Conservation (phyloP, 2,329 filamentous ascomycete species). For the Cytospora paraplurivora region DNA sequence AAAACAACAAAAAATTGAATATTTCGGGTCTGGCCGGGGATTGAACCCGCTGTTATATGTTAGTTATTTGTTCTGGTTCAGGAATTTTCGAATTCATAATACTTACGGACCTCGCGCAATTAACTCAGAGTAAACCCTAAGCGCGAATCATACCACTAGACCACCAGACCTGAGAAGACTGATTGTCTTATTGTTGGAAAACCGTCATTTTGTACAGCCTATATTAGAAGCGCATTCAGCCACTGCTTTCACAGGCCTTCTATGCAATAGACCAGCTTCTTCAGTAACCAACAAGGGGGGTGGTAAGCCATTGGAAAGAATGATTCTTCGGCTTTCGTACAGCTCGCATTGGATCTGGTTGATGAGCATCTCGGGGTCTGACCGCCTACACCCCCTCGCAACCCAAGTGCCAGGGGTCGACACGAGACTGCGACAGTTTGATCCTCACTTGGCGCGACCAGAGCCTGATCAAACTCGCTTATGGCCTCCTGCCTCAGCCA, state of each 20-base stretch:
- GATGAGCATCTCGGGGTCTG: neutral
- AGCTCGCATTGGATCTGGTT: neutral
- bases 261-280: too few relatives aligned
- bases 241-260: neutral
- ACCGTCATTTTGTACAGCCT: accelerated
- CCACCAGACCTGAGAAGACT: conserved; percentile 11
- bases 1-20: too few relatives aligned
- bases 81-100: too few relatives aligned
- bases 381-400: too few relatives aligned
- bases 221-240: neutral
- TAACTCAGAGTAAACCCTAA: conserved; percentile 18
- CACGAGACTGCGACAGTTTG: conserved; percentile 20
- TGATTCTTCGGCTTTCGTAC: too few relatives aligned
- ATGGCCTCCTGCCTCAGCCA: neutral
- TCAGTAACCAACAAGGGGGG: too few relatives aligned
- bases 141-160: conserved; percentile 24
- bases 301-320: too few relatives aligned
- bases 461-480: conserved; percentile 15
- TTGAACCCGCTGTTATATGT: conserved; percentile 7
- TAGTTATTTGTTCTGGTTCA: too few relatives aligned
- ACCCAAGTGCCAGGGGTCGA: neutral
- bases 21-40: conserved; percentile 20
- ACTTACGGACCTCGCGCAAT: conserved; percentile 45
- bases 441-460: conserved; percentile 7
- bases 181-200: neutral